Base-by-base conservation (phyloP, 352 stramenopile genomes). In the Phytophthora idaei region DNA sequence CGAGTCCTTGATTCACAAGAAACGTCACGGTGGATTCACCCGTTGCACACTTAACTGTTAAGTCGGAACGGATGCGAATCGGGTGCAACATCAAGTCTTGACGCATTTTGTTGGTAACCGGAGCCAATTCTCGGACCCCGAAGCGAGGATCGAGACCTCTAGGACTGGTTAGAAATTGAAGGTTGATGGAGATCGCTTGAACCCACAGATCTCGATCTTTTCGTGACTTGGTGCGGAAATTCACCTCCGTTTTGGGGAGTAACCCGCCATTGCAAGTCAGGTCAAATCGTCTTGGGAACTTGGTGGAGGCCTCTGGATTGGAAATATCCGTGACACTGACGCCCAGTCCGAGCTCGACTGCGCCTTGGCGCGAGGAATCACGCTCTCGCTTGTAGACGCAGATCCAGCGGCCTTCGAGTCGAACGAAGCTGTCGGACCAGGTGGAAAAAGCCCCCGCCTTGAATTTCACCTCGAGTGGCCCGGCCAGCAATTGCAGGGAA, bases 181-280 rank as follows among this genome's bases (percentile, higher is more conserved):
- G 65, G 67, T 95, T 95, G 36, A 65, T 82, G 8, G 73, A 53
- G 51, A 95, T 85, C 8, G 85, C 74, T 45, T 84, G 62, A 21
- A 89, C 84, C 87, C 87, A 95, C 44, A 84, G 59, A 44, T 95
- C 87, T 42, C 85, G 74, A 61, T 95, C 87, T 46, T 92, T 90
- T 32, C 85, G 80, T 32, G 84, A 90, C 55, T 89, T 90, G 53
- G 81, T 87, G 28, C 87, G 83, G 67, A 94, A 93, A 28, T 80
- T 89, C 39, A 87, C 74, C 57, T 95, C 87, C 27, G 85, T 91
- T 21, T 78, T 65, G 31, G 83, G 74, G 31, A 95, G 69, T 44
- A 89, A 42, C 1, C 87, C 87, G n/a, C 87, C 85, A 21, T 77
- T 81, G 77, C 87, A 95, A 2, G 61, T 71, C 7, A 95, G 14